Percentiles rank a stretch among this genome's conserved stretches.
These are phyloP conservation scores for Galerina marginata DNA, from an alignment of 768 basidiomycete species.

Conservation along the genomic window DNA sequence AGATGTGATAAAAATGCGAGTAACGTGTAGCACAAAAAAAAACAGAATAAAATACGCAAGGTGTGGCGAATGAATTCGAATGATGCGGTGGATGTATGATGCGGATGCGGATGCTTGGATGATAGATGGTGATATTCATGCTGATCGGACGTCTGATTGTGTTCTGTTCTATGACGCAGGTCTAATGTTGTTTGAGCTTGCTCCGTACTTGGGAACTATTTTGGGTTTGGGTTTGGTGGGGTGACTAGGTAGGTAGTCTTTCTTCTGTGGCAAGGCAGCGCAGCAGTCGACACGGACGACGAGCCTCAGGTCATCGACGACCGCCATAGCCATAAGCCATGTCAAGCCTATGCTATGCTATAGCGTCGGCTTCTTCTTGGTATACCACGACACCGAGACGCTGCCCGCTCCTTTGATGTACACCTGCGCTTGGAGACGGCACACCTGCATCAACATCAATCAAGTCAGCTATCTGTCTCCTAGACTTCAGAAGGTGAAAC, in stretches of 20 bases:
- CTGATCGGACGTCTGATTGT: not conserved
- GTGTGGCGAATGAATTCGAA: not conserved
- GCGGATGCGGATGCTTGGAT: not conserved
- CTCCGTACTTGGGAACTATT: not conserved
- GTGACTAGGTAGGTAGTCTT: no score
- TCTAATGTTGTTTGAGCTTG: not conserved
- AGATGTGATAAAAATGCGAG: not conserved
- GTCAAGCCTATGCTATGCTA: not conserved
- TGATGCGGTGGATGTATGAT: not conserved
- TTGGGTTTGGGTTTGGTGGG: not conserved
- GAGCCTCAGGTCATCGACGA: no score
- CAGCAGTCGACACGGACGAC: no score
- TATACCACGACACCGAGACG: conserved; percentile 41
- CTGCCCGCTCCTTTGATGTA: conserved; percentile 45
- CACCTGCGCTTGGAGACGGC: conserved; percentile 43
- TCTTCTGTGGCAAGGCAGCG: no score
- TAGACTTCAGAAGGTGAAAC: not conserved
- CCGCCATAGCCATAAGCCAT: no score
- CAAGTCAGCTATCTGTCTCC: conserved; percentile 9
- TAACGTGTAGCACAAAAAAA: not conserved
- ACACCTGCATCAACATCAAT: conserved; percentile 33
- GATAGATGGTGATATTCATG: not conserved
- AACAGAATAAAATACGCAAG: not conserved
- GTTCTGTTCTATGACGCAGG: conserved; percentile 3
- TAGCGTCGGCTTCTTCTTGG: conserved; percentile 25